Evolutionary conservation across 257 asterid species (phyloP).

Genomic region (Buddleja alternifolia): DNA sequence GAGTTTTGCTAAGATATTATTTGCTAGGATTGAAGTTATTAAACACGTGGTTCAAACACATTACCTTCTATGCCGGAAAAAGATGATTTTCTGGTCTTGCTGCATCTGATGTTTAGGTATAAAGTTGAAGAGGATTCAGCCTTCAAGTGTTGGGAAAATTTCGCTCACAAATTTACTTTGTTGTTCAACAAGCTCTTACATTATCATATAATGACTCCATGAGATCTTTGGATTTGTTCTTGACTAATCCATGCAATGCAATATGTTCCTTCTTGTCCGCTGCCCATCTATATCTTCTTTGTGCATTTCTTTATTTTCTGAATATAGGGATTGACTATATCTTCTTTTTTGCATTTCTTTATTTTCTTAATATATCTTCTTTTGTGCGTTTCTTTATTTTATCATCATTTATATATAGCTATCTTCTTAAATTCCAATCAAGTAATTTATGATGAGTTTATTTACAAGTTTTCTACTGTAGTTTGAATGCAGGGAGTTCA

Average conservation of each 20-base stretch:
- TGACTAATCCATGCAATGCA: neutral
- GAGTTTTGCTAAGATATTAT: conserved; percentile 12
- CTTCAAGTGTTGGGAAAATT: conserved; percentile 2
- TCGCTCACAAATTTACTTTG: neutral
- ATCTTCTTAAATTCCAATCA: neutral
- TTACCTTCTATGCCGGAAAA: neutral
- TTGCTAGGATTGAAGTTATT: neutral
- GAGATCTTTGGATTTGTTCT: neutral
- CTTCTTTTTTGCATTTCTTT: too few relatives aligned
- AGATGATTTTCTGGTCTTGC: conserved; percentile 7
- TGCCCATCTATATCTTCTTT: conserved; percentile 5
- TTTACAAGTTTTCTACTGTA: conserved; percentile 45
- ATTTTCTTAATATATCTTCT: too few relatives aligned
- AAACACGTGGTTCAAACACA: neutral
- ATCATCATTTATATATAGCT: neutral
- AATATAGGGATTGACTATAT: conserved; percentile 3
- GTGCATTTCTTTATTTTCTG: neutral
- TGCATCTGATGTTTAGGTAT: neutral
- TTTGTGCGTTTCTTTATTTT: too few relatives aligned
- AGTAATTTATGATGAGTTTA: conserved; percentile 19
- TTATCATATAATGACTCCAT: neutral
- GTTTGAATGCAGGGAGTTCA: conserved; percentile 96
- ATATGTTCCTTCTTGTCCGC: neutral
- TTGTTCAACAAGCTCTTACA: conserved; percentile 13
- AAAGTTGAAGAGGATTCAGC: conserved; percentile 14